These are phyloP conservation scores for Cenococcum geophilum DNA, from an alignment of 495 filamentous ascomycete species.

Conservation along the genomic window DNA sequence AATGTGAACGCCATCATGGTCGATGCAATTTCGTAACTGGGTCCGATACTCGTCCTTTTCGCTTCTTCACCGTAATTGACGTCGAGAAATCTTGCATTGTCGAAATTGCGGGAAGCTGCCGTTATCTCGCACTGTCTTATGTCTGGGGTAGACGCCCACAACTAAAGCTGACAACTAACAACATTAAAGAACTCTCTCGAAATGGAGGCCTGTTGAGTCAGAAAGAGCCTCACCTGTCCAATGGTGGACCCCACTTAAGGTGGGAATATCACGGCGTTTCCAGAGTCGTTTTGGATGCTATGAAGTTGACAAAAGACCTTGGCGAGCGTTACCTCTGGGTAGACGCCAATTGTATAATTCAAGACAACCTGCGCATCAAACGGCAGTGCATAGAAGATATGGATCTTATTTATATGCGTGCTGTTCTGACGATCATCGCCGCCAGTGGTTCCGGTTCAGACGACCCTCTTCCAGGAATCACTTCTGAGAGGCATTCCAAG, in stretches of 20 bases:
- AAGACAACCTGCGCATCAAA: constrained; percentile 11
- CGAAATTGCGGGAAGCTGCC: neutral
- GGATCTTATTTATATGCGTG: constrained; percentile 16
- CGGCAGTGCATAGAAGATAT: constrained; percentile 17
- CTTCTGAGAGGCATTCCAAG: neutral
- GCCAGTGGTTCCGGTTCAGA: constrained; percentile 1
- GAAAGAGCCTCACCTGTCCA: constrained; percentile 1
- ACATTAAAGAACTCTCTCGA: neutral
- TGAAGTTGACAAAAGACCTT: constrained; percentile 9
- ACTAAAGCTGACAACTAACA: neutral
- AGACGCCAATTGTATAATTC: constrained; percentile 24
- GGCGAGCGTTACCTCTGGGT: constrained; percentile 25
- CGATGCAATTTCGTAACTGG: too few species aligned
- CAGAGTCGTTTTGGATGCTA: constrained; percentile 6
- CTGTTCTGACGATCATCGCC: constrained; percentile 24
- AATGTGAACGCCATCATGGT: neutral
- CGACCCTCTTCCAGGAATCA: constrained; percentile 14
- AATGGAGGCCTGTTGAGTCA: neutral
- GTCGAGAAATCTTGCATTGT: neutral
- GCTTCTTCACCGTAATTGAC: constrained; percentile 1
- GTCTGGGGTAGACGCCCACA: constrained; percentile 1
- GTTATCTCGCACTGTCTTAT: constrained; percentile 1
- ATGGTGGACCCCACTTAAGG: neutral
- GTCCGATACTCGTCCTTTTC: neutral
- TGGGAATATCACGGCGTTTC: too few species aligned